Percentiles rank a stretch among this genome's conserved stretches.
phyloP scores from a whole-genome alignment of 768 basidiomycete genomes.

The Pleurotus cornucopiae region DNA sequence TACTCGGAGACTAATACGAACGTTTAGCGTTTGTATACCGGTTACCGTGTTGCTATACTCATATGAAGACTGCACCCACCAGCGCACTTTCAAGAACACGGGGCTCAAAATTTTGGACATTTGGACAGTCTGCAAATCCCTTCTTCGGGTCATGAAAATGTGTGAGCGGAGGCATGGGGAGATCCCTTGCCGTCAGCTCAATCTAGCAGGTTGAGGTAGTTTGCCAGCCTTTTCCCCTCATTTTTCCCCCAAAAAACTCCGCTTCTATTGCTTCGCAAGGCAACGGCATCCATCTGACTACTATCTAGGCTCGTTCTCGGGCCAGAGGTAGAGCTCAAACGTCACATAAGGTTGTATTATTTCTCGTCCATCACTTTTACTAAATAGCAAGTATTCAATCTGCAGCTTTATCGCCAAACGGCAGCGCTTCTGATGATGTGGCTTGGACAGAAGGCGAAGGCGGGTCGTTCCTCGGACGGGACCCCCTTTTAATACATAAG shows the following conservation, averaged over 20 bases:
- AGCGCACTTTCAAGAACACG: not conserved
- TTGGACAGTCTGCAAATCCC: not conserved
- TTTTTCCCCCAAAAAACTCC: not conserved
- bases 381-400: not conserved
- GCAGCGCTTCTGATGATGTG: not conserved
- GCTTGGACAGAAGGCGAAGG: not conserved
- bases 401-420: not conserved
- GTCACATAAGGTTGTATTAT: conserved; percentile 7
- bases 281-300: not conserved
- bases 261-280: not conserved
- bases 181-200: not conserved
- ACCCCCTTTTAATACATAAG: not conserved
- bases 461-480: conserved; percentile 1
- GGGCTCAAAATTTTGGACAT: not conserved
- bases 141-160: not conserved
- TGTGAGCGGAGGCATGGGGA: not conserved
- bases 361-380: conserved; percentile 1
- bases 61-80: not conserved
- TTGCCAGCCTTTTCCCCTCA: not conserved
- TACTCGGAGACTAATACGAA: not conserved
- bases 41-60: not conserved
- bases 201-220: not conserved
- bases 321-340: not conserved
- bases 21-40: not conserved
- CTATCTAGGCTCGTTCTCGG: conserved; percentile 3